A percentile compares a stretch with the other conserved stretches of the same genome.
Conservation (phyloP, 495 filamentous ascomycete genomes). For the Annulohypoxylon moriforme region DNA sequence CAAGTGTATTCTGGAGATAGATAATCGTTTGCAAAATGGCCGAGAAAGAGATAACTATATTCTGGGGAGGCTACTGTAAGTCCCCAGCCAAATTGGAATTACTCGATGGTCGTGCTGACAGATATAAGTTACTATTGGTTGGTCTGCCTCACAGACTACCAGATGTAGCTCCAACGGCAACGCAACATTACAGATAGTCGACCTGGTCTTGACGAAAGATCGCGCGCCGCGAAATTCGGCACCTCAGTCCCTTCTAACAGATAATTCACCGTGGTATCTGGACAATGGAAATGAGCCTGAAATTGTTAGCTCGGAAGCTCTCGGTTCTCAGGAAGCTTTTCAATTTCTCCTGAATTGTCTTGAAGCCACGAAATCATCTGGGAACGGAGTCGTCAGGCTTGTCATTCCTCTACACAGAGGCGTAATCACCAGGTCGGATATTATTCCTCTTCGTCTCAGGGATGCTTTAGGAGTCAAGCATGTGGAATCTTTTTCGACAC, state of each 20-base stretch:
- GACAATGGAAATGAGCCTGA: neutral
- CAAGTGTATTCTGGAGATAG: neutral
- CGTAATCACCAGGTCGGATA: conserved; percentile 40
- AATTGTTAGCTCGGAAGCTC: conserved; percentile 11
- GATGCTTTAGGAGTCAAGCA: conserved; percentile 34
- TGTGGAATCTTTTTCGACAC: conserved; percentile 32
- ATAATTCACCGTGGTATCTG: neutral
- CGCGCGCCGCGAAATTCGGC: neutral
- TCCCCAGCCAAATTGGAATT: neutral
- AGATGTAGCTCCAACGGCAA: conserved; percentile 9
- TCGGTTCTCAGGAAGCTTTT: conserved; percentile 34
- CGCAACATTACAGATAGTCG: conserved; percentile 11
- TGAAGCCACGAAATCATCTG: conserved; percentile 15
- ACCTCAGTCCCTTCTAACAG: neutral
- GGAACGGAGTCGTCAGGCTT: conserved; percentile 30
- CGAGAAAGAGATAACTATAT: conserved; percentile 17
- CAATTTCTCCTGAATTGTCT: conserved; percentile 38
- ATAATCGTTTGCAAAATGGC: conserved; percentile 16
- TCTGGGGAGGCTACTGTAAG: conserved; percentile 16
- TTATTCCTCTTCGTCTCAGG: conserved; percentile 42
- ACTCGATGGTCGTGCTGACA: conserved; percentile 5
- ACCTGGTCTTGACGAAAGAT: conserved; percentile 17
- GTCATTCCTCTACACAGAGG: conserved; percentile 36
- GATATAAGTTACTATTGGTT: conserved; percentile 22
- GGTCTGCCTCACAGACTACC: conserved; percentile 20